Conservation (phyloP, 2,329 filamentous ascomycete genomes). For the Paecilomyces niveus region DNA sequence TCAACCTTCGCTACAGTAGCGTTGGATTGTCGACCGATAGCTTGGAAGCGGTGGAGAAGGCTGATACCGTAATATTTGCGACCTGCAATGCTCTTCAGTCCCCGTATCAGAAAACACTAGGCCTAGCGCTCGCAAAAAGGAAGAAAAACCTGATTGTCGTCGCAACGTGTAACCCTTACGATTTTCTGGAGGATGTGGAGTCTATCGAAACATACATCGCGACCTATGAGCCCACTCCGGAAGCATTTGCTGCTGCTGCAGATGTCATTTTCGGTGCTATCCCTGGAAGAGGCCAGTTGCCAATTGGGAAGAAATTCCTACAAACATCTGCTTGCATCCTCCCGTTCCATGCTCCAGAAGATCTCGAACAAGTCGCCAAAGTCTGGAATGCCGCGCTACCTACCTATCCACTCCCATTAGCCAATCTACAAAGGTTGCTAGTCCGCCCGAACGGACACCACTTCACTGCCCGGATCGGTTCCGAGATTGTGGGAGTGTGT, state of each 20-base stretch:
- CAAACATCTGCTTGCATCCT: slow-evolving; percentile 8
- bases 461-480: slow-evolving; percentile 23
- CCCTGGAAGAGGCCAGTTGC: slow-evolving; percentile 25
- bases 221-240: slow-evolving; percentile 38
- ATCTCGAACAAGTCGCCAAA: slow-evolving; percentile 21
- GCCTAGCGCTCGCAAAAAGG: slow-evolving; percentile 22
- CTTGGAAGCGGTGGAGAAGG: slow-evolving; percentile 24
- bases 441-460: slow-evolving; percentile 21
- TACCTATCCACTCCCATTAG: slow-evolving; percentile 23
- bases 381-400: slow-evolving; percentile 33
- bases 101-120: slow-evolving; percentile 29
- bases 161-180: slow-evolving; percentile 39
- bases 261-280: slow-evolving; percentile 32
- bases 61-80: slow-evolving; percentile 33
- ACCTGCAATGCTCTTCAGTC: slow-evolving; percentile 34
- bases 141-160: slow-evolving; percentile 28
- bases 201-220: slow-evolving; percentile 35
- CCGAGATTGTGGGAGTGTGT: slow-evolving; percentile 29
- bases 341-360: slow-evolving; percentile 14
- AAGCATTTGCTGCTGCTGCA: slow-evolving; percentile 34
- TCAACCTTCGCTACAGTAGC: slow-evolving; percentile 28
- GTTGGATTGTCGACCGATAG: slow-evolving; percentile 22
- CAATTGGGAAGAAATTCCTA: slow-evolving; percentile 19
- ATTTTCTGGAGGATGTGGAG: slow-evolving; percentile 30
- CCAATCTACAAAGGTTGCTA: slow-evolving; percentile 22